Evolutionary conservation across 805 yeast species (phyloP).

Genomic region (Suhomyces canberraensis): DNA sequence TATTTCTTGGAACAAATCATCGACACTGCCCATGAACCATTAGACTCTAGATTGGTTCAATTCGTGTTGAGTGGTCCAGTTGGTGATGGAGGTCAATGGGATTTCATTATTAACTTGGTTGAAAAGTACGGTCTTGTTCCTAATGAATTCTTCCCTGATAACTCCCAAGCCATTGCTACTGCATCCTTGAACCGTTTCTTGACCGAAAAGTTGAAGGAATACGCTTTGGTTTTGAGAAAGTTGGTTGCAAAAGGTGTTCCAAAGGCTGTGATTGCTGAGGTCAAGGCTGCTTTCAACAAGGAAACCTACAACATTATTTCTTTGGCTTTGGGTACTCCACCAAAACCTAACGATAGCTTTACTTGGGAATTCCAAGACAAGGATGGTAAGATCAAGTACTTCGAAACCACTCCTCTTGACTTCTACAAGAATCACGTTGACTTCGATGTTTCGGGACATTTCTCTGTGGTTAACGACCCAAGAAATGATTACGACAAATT

Average conservation of each 20-base stretch:
- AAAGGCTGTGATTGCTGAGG: slow-evolving; percentile 32
- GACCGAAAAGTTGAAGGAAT: slow-evolving; percentile 72
- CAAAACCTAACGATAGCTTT: slow-evolving; percentile 63
- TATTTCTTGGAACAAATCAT: slow-evolving; percentile 73
- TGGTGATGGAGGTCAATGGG: slow-evolving; percentile 85
- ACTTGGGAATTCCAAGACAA: slow-evolving; percentile 76
- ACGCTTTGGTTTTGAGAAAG: slow-evolving; percentile 65
- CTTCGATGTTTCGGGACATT: slow-evolving; percentile 48
- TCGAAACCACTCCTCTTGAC: slow-evolving; percentile 60
- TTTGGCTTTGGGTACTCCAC: slow-evolving; percentile 75
- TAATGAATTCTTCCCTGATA: slow-evolving; percentile 67
- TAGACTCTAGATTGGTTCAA: slow-evolving; percentile 70
- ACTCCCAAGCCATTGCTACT: slow-evolving; percentile 54
- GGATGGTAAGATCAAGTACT: slow-evolving; percentile 54
- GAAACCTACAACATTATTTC: slow-evolving; percentile 65
- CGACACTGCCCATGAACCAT: slow-evolving; percentile 62
- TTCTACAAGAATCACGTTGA: slow-evolving; percentile 57
- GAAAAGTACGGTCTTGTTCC: slow-evolving; percentile 84
- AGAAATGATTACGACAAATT: slow-evolving; percentile 65
- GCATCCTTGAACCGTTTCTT: slow-evolving; percentile 56
- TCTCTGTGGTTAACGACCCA: slow-evolving; percentile 79
- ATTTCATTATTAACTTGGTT: slow-evolving; percentile 73
- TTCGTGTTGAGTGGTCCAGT: slow-evolving; percentile 64
- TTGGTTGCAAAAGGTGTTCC: slow-evolving; percentile 42
- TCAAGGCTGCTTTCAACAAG: slow-evolving; percentile 45